Evolutionary conservation across 805 yeast genomes (phyloP).

Genomic region (Lachancea cidri): DNA sequence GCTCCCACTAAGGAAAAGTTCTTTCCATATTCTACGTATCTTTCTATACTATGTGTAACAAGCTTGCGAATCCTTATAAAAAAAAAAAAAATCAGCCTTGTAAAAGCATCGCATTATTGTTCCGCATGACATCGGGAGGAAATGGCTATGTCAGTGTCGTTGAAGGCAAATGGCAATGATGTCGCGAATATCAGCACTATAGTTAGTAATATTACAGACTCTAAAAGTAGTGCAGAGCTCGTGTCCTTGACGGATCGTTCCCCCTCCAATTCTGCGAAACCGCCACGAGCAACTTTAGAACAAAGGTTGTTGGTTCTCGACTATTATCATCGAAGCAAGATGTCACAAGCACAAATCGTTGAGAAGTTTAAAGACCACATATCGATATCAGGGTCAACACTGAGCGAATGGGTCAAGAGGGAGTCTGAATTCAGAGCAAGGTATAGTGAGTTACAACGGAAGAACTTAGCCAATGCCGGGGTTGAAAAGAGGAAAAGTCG

Average conservation of each 20-base stretch:
- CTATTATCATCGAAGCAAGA: slow-evolving; percentile 41
- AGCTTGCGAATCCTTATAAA: not conserved
- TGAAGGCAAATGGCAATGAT: not conserved
- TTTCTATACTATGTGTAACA: not conserved
- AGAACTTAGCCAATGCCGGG: slow-evolving; percentile 9
- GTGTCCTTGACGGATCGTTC: not conserved
- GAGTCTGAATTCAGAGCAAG: slow-evolving; percentile 47
- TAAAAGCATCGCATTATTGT: not conserved
- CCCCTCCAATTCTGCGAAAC: not conserved
- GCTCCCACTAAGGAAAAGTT: slow-evolving; percentile 40
- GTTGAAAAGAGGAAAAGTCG: slow-evolving; percentile 41
- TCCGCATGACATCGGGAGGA: not conserved
- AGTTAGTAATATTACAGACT: not conserved
- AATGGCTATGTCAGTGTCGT: not conserved
- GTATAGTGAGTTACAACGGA: slow-evolving; percentile 31
- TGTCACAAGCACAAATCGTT: slow-evolving; percentile 56
- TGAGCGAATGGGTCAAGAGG: slow-evolving; percentile 56
- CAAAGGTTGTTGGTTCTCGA: slow-evolving; percentile 54
- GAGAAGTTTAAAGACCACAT: slow-evolving; percentile 45
- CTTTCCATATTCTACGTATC: not conserved
- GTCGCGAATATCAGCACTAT: not conserved
- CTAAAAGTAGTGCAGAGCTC: not conserved
- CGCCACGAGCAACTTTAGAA: slow-evolving; percentile 52
- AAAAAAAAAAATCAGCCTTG: not conserved
- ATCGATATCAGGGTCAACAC: slow-evolving; percentile 54